Evolutionary conservation across 768 basidiomycete species (phyloP).

Genomic region (Amanita pallidorosea): DNA sequence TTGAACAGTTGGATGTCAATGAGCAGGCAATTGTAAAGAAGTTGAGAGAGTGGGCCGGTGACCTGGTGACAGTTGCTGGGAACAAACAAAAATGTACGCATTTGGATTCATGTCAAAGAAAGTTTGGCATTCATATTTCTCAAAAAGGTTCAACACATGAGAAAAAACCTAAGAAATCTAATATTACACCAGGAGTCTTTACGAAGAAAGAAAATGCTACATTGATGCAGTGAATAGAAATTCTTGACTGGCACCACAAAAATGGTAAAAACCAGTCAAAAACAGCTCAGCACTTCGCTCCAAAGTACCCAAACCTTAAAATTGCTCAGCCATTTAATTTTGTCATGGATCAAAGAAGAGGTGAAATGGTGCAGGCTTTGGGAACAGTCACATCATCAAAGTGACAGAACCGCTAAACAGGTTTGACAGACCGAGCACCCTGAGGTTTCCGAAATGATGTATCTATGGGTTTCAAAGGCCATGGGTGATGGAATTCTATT

Average conservation of each 20-base stretch:
- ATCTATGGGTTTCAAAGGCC: slow-evolving; percentile 25
- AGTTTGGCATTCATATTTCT: no score
- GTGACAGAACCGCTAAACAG: slow-evolving; percentile 11
- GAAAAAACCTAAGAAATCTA: no score
- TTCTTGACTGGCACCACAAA: slow-evolving; percentile 23
- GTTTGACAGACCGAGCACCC: slow-evolving; percentile 19
- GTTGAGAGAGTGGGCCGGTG: no score
- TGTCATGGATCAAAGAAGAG: slow-evolving; percentile 21
- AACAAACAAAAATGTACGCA: no score
- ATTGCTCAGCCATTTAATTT: slow-evolving; percentile 23
- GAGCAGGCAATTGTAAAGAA: no score
- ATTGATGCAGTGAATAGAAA: slow-evolving; percentile 20
- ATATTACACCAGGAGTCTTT: no score
- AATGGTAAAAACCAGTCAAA: slow-evolving; percentile 20
- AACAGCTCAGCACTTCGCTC: slow-evolving; percentile 20
- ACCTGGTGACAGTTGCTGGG: no score
- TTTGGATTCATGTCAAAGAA: no score
- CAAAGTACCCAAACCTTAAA: slow-evolving; percentile 20
- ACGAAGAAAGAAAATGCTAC: slow-evolving; percentile 21
- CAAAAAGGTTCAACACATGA: no score
- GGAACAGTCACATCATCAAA: slow-evolving; percentile 5
- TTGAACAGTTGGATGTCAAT: no score
- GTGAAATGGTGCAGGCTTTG: slow-evolving; percentile 11
- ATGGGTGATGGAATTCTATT: slow-evolving; percentile 19
- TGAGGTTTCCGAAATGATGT: slow-evolving; percentile 22